These are phyloP conservation scores for Picea sitchensis DNA, from an alignment of 75 land plant species.

Conservation along the genomic window DNA sequence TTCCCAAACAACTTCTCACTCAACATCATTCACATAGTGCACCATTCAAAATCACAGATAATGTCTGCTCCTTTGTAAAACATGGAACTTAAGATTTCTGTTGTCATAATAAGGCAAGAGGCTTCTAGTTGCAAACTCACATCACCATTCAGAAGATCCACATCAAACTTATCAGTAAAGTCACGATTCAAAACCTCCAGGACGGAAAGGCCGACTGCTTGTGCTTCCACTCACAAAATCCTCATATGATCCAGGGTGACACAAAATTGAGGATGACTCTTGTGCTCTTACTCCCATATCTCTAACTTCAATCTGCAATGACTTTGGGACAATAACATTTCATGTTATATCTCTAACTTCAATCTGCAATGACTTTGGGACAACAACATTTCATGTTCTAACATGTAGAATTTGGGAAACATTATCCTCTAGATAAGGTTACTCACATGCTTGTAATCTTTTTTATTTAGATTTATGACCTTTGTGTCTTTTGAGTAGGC, in stretches of 20 bases:
- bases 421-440: too few relatives aligned
- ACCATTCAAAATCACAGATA: slow-evolving; percentile 99
- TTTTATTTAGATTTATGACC: too few relatives aligned
- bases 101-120: slow-evolving; percentile 98
- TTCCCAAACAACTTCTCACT: slow-evolving; percentile 99
- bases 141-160: slow-evolving; percentile 97
- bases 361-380: slow-evolving; percentile 21
- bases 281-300: slow-evolving; percentile 46
- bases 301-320: slow-evolving; percentile 51
- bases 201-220: slow-evolving; percentile 86
- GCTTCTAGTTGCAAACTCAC: slow-evolving; percentile 98
- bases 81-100: slow-evolving; percentile 97
- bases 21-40: slow-evolving; percentile 96
- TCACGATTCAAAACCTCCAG: slow-evolving; percentile 96
- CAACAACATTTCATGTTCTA: neutral
- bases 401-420: too few relatives aligned
- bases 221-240: slow-evolving; percentile 92
- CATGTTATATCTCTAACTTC: slow-evolving; percentile 43
- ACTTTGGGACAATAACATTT: slow-evolving; percentile 2
- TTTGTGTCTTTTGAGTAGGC: too few relatives aligned
- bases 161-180: slow-evolving; percentile 95
- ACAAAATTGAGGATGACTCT: slow-evolving; percentile 68
- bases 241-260: slow-evolving; percentile 74
- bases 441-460: too few relatives aligned
- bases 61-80: slow-evolving; percentile 96